Conservation (phyloP, 371 early-diverging fungal species). For the Mortierella sp. region DNA sequence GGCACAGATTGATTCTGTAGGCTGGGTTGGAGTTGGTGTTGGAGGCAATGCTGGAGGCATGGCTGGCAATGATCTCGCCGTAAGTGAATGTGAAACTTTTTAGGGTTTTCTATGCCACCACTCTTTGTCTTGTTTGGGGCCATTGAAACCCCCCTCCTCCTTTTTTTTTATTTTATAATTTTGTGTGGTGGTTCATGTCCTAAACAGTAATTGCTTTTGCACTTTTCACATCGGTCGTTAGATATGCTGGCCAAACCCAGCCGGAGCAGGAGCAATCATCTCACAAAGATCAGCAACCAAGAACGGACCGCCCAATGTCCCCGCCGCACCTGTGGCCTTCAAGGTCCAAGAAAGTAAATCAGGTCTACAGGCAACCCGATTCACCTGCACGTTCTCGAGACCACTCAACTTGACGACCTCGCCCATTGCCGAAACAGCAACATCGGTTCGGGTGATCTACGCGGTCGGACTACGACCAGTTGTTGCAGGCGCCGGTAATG, state of each 20-base stretch:
- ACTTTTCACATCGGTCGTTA: not conserved
- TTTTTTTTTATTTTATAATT: no score
- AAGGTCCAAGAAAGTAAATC: slow-evolving; percentile 27
- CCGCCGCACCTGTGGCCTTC: slow-evolving; percentile 6
- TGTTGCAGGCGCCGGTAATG: not conserved
- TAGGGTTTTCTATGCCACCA: no score
- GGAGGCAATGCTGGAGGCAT: slow-evolving; percentile 30
- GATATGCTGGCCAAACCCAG: slow-evolving; percentile 43
- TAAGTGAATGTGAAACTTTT: slow-evolving; percentile 14
- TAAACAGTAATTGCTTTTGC: no score
- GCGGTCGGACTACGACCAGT: slow-evolving; percentile 24
- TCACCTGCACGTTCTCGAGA: slow-evolving; percentile 40
- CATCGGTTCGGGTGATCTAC: slow-evolving; percentile 25
- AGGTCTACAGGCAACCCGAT: slow-evolving; percentile 4
- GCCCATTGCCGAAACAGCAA: slow-evolving; percentile 25
- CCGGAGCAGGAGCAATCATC: slow-evolving; percentile 25
- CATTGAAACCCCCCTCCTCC: no score
- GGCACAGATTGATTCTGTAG: slow-evolving; percentile 25
- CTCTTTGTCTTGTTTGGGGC: no score
- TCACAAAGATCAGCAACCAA: slow-evolving; percentile 33
- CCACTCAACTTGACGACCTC: slow-evolving; percentile 22
- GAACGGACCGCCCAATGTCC: slow-evolving; percentile 16
- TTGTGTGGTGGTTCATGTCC: no score
- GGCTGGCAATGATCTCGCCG: slow-evolving; percentile 47
- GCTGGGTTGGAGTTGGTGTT: slow-evolving; percentile 45